A percentile compares a stretch with the other conserved stretches of the same genome.
Conservation (phyloP, 768 basidiomycete genomes). For the Phanerochaete sordida region DNA sequence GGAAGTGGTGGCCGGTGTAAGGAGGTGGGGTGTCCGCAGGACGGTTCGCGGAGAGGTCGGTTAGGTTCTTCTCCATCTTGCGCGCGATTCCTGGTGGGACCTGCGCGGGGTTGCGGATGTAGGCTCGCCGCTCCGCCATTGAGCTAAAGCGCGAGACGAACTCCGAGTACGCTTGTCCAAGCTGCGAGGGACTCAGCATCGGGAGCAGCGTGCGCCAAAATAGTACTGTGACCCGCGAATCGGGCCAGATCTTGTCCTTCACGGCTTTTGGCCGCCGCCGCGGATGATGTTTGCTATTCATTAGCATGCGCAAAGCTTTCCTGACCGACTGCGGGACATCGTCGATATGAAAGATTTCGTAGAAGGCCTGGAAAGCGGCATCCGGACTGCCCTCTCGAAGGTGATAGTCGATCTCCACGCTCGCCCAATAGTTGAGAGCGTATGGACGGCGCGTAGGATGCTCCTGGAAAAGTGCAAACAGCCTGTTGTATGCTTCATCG, state of each 20-base stretch:
- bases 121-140: not conserved
- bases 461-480: not conserved
- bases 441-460: not conserved
- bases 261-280: not conserved
- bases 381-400: constrained; percentile 2
- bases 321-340: constrained; percentile 43
- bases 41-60: not conserved
- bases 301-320: not conserved
- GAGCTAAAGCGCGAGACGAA: not conserved
- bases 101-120: not conserved
- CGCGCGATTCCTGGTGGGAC: not conserved
- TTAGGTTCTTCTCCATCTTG: not conserved
- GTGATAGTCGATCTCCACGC: constrained; percentile 26
- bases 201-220: not conserved
- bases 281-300: not conserved
- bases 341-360: constrained; percentile 45
- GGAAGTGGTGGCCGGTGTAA: not conserved
- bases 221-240: not conserved
- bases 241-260: not conserved
- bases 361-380: constrained; percentile 34
- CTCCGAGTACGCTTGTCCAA: not conserved
- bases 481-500: not conserved
- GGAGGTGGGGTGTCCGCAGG: not conserved
- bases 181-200: not conserved
- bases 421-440: constrained; percentile 18